phyloP scores from a whole-genome alignment of 768 basidiomycete species.

The Lentinula guzmanii region DNA sequence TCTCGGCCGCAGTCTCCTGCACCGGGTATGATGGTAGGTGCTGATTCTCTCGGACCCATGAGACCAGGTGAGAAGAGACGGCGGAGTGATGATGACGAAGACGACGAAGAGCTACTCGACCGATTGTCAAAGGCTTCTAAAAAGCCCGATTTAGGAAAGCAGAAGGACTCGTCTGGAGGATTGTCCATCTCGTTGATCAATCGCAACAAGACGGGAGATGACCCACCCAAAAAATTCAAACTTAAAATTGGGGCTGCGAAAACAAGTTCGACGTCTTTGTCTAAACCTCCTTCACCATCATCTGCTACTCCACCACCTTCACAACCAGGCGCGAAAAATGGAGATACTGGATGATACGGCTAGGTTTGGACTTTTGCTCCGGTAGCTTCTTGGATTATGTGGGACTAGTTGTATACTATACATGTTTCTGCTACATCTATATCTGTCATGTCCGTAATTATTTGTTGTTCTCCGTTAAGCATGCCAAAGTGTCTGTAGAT shows the following conservation, averaged over 20 bases:
- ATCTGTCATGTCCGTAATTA: background rate
- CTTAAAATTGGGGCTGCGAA: slow-evolving; percentile 57
- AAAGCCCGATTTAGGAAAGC: slow-evolving; percentile 42
- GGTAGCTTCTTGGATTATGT: background rate
- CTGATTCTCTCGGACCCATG: slow-evolving; percentile 32
- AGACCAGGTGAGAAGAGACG: slow-evolving; percentile 66
- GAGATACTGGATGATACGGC: slow-evolving; percentile 55
- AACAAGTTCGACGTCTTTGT: slow-evolving; percentile 15
- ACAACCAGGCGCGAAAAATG: slow-evolving; percentile 66
- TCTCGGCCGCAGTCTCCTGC: slow-evolving; percentile 33
- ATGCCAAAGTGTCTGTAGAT: background rate
- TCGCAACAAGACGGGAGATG: slow-evolving; percentile 41
- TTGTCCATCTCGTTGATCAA: slow-evolving; percentile 12
- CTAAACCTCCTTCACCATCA: slow-evolving; percentile 21
- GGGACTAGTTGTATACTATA: background rate
- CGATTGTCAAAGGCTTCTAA: slow-evolving; percentile 53
- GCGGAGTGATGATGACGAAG: slow-evolving; percentile 69
- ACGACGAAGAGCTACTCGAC: slow-evolving; percentile 60
- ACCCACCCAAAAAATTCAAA: slow-evolving; percentile 69
- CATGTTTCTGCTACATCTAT: background rate
- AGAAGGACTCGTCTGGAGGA: slow-evolving; percentile 28
- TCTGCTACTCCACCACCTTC: slow-evolving; percentile 40
- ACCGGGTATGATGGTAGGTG: slow-evolving; percentile 25
- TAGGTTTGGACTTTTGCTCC: background rate
- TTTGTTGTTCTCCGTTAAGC: background rate